These are phyloP conservation scores for Saccharomycopsis fermentans DNA, from an alignment of 805 yeast species.

Conservation along the genomic window DNA sequence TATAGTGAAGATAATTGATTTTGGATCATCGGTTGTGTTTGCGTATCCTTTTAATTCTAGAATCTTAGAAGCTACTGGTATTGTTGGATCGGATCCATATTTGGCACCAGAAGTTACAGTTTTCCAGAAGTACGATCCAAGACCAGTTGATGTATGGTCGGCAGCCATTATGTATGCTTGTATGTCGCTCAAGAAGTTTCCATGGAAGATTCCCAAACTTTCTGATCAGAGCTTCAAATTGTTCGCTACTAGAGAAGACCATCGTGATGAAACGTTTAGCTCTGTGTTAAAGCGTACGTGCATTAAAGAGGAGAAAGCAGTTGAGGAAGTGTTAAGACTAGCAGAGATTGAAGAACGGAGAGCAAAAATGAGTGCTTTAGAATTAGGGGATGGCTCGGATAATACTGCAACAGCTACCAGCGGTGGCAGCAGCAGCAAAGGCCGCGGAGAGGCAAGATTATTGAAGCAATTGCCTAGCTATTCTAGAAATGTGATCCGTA, in stretches of 20 bases:
- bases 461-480: conserved; percentile 63
- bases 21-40: conserved; percentile 88
- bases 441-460: conserved; percentile 65
- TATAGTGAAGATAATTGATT: conserved; percentile 82
- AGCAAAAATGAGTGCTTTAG: neutral
- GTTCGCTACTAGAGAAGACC: conserved; percentile 66
- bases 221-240: conserved; percentile 75
- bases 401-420: neutral
- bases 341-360: neutral
- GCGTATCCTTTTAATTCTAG: conserved; percentile 74
- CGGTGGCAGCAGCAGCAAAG: neutral
- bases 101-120: conserved; percentile 89
- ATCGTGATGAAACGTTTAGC: conserved; percentile 45
- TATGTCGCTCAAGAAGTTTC: conserved; percentile 84
- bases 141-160: conserved; percentile 93
- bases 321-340: conserved; percentile 29
- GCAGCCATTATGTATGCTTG: conserved; percentile 85
- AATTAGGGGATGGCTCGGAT: neutral
- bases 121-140: conserved; percentile 73
- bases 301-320: conserved; percentile 35
- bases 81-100: conserved; percentile 84
- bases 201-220: conserved; percentile 86
- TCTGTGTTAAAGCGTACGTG: conserved; percentile 32
- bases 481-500: conserved; percentile 53
- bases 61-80: conserved; percentile 68